A percentile compares a stretch with the other conserved stretches of the same genome.
These are phyloP conservation scores for Torulaspora globosa DNA, from an alignment of 1,139 yeast genomes.

Conservation along the genomic window DNA sequence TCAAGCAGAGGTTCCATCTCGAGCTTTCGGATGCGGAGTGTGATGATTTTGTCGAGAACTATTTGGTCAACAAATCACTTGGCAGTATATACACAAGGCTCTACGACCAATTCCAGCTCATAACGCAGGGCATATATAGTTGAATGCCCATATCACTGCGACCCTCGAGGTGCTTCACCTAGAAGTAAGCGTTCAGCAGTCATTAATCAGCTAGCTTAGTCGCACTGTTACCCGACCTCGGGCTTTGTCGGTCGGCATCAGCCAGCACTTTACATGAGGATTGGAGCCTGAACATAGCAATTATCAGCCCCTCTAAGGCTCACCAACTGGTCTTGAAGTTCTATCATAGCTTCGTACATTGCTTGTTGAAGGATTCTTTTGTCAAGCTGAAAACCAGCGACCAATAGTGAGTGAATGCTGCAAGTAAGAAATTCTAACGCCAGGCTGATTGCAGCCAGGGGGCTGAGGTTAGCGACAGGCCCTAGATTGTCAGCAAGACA, in stretches of 20 bases:
- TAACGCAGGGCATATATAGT: constrained; percentile 91
- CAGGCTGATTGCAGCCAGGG: neutral
- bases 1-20: constrained; percentile 76
- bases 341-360: neutral
- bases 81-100: constrained; percentile 89
- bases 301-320: neutral
- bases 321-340: neutral
- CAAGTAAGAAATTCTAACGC: constrained; percentile 2
- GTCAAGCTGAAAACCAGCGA: neutral
- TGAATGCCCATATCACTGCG: constrained; percentile 22
- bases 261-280: neutral
- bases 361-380: neutral
- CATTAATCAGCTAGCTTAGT: neutral
- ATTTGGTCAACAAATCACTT: constrained; percentile 69
- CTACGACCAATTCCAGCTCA: constrained; percentile 88
- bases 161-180: neutral
- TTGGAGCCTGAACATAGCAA: neutral
- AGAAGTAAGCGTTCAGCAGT: neutral
- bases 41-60: constrained; percentile 70
- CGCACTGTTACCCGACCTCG: neutral
- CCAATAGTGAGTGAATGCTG: neutral
- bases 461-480: neutral
- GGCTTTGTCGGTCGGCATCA: neutral
- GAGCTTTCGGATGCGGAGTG: constrained; percentile 69
- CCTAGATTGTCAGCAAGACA: neutral